Conservation (phyloP, 345 rosid species). For the Heritiera fomes region DNA sequence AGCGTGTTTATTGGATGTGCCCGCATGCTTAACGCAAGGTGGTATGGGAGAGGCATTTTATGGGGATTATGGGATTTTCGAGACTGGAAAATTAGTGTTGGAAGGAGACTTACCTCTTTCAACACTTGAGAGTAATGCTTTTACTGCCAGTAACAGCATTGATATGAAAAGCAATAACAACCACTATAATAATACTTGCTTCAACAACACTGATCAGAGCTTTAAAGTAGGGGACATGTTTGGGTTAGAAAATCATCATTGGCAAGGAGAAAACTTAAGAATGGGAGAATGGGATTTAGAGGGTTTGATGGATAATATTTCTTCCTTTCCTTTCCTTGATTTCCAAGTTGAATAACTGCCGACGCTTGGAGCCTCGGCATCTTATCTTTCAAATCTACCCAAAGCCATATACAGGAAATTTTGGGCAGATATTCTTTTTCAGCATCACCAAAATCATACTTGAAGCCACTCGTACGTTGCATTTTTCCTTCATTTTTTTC, state of each 20-base stretch:
- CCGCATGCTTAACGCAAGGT: slow-evolving; percentile 34
- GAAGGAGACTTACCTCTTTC: slow-evolving; percentile 58
- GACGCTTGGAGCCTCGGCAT: background rate
- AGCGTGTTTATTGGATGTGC: slow-evolving; percentile 36
- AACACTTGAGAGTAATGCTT: slow-evolving; percentile 38
- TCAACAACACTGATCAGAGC: slow-evolving; percentile 41
- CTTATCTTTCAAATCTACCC: slow-evolving; percentile 21
- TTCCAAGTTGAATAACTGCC: slow-evolving; percentile 59
- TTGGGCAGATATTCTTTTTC: slow-evolving; percentile 21
- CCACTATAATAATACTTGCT: slow-evolving; percentile 50
- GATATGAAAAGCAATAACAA: slow-evolving; percentile 44
- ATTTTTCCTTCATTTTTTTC: background rate
- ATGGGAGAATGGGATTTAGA: slow-evolving; percentile 93
- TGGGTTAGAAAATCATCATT: slow-evolving; percentile 57
- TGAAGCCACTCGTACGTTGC: background rate
- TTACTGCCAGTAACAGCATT: slow-evolving; percentile 25
- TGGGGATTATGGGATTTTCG: slow-evolving; percentile 45
- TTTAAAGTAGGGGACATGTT: slow-evolving; percentile 52
- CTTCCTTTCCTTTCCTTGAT: slow-evolving; percentile 82
- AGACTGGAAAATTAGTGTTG: slow-evolving; percentile 31
- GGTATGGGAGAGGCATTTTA: slow-evolving; percentile 38
- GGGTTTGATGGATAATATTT: slow-evolving; percentile 65
- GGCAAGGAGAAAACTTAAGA: slow-evolving; percentile 68
- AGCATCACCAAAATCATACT: background rate
- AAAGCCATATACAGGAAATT: slow-evolving; percentile 21